A percentile compares a stretch with the other conserved stretches of the same genome.
phyloP scores from a whole-genome alignment of 345 rosid genomes.

The Salix koriyanagi region DNA sequence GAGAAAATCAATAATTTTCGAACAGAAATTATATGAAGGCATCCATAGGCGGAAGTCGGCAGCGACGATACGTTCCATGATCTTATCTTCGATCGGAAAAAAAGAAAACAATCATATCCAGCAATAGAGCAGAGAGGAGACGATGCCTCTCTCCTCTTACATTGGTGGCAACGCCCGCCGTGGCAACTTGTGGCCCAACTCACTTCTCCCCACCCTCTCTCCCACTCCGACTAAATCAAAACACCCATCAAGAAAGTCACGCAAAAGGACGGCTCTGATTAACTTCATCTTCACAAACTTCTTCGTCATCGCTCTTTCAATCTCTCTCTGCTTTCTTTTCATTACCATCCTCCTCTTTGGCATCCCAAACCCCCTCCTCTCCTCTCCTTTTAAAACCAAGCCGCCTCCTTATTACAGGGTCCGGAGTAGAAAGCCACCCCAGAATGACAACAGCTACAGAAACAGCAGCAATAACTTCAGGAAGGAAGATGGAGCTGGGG shows the following conservation, averaged over 20 bases:
- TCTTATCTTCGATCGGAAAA: neutral
- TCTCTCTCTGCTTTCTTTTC: conserved; percentile 69
- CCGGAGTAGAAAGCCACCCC: conserved; percentile 17
- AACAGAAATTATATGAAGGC: neutral
- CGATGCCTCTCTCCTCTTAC: conserved; percentile 75
- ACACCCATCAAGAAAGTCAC: conserved; percentile 51
- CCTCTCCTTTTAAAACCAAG: conserved; percentile 48
- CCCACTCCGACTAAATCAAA: conserved; percentile 46
- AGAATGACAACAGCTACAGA: neutral
- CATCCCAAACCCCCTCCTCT: conserved; percentile 53
- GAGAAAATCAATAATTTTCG: neutral
- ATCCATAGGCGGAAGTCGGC: neutral
- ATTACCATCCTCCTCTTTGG: conserved; percentile 68
- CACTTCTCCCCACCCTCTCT: conserved; percentile 44
- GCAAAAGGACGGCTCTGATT: conserved; percentile 53
- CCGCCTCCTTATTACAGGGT: conserved; percentile 9
- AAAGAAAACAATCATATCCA: neutral
- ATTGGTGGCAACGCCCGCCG: conserved; percentile 58
- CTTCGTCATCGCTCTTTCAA: conserved; percentile 62
- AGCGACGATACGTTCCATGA: neutral
- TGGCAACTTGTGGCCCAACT: conserved; percentile 47
- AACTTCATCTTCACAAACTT: conserved; percentile 69
- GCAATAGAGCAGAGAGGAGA: neutral
- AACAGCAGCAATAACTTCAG: neutral
- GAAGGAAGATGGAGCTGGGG: conserved; percentile 33